phyloP scores from a whole-genome alignment of 805 yeast genomes.

The Yarrowia sp. region DNA sequence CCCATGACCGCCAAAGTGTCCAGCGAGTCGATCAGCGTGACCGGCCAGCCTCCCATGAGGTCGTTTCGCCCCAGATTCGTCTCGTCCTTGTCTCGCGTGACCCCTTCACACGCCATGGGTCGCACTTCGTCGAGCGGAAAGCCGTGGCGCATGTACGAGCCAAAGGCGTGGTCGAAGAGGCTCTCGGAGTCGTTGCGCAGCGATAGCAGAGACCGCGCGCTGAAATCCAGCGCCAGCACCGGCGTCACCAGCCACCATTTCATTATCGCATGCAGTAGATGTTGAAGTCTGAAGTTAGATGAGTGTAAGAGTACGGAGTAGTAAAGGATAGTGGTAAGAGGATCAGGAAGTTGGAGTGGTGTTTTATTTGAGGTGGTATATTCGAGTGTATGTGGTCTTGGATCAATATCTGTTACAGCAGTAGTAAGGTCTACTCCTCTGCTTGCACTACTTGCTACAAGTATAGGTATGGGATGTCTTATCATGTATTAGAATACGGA shows the following conservation, averaged over 20 bases:
- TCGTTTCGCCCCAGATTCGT: constrained; percentile 67
- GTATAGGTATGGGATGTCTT: too few relatives aligned
- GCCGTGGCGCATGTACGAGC: constrained; percentile 62
- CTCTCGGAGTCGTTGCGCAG: constrained; percentile 46
- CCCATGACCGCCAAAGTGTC: constrained; percentile 76
- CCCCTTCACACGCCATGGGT: constrained; percentile 70
- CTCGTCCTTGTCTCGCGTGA: constrained; percentile 60
- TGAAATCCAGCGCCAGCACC: constrained; percentile 51
- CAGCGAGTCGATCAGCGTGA: constrained; percentile 73
- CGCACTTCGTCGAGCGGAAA: constrained; percentile 76
- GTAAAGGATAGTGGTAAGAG: too few relatives aligned
- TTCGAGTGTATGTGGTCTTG: too few relatives aligned
- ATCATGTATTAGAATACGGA: too few relatives aligned
- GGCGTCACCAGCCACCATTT: constrained; percentile 19
- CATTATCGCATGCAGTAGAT: not conserved
- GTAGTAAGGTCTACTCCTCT: too few relatives aligned
- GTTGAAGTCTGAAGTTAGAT: too few relatives aligned
- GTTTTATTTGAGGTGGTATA: too few relatives aligned
- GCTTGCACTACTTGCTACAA: too few relatives aligned
- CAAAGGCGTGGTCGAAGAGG: constrained; percentile 74
- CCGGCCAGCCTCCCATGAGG: constrained; percentile 78
- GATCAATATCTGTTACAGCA: too few relatives aligned
- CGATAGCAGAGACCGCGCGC: not conserved
- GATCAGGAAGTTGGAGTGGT: too few relatives aligned
- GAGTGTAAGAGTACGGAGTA: not conserved